Percentiles rank a stretch among this genome's conserved stretches.
phyloP scores from a whole-genome alignment of 306 rosid species.

The Rubus idaeus region DNA sequence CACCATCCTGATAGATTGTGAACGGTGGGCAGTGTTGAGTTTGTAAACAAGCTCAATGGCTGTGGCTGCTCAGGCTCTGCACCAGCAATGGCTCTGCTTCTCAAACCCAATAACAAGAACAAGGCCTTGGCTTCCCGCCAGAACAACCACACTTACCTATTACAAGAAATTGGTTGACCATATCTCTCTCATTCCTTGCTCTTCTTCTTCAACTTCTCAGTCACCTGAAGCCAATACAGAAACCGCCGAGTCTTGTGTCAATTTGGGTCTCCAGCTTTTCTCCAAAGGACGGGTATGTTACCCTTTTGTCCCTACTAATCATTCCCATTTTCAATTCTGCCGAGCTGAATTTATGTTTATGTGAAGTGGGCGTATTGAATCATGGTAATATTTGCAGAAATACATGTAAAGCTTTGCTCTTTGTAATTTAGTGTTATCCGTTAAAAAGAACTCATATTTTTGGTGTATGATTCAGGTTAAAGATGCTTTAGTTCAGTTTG shows the following conservation, averaged over 20 bases:
- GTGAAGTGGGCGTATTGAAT: background rate
- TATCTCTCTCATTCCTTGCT: conserved; percentile 38
- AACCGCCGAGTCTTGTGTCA: conserved; percentile 81
- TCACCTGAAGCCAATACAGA: conserved; percentile 57
- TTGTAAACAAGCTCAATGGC: conserved; percentile 49
- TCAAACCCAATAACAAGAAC: conserved; percentile 40
- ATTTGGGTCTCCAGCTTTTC: conserved; percentile 87
- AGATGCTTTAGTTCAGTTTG: conserved; percentile 89
- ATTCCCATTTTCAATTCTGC: background rate
- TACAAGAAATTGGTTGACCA: conserved; percentile 23
- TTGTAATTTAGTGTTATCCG: background rate
- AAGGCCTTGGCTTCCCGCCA: conserved; percentile 36
- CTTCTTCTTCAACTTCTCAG: conserved; percentile 68
- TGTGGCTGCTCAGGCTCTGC: conserved; percentile 50
- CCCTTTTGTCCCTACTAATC: background rate
- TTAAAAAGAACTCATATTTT: background rate
- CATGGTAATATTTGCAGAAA: too few species aligned
- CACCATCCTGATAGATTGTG: conserved; percentile 22
- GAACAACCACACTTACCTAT: conserved; percentile 26
- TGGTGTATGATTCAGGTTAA: conserved; percentile 59
- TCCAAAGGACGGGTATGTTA: conserved; percentile 79
- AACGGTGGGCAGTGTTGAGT: conserved; percentile 11
- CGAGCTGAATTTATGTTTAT: background rate
- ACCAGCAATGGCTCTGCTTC: conserved; percentile 48
- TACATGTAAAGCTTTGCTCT: background rate